Evolutionary conservation across 225 moss, liverwort and hornwort genomes (phyloP), one percentile per base, ranked within the genome.

Genomic region (Ulota crispa): DNA sequence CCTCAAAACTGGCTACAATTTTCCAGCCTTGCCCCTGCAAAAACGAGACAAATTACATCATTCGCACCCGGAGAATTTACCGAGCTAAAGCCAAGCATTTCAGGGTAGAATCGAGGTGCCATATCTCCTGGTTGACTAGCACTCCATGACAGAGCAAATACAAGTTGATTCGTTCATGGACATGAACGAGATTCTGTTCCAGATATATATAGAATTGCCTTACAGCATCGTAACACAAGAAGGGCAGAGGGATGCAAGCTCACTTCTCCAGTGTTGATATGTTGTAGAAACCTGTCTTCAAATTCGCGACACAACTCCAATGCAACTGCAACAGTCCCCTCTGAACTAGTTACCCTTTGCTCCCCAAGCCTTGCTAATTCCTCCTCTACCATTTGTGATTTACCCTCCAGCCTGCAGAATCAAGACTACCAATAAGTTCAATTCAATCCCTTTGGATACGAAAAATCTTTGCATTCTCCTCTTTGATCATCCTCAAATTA

Each of bases 351-450:
- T 63, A 96, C 89, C 83, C 94, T 94, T 90, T 90, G 92, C 78
- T 94, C 95, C 84, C 95, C 95, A 72, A 95, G 88, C 68, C 95
- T 90, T 50, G 91, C 94, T 81, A 95, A 89, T 85, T 96, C 95
- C 28, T 96, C 92, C 84, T 96, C 93, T 50, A 94, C 95, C 78
- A 92, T 73, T 80, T 93, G 94, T 18, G 94, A 77, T 80, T 89
- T 93, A 34, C 95, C 94, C 83, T 94, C 93, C 88, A 96, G 84
- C 76, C 95, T 96, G 91, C 84, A 87, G 66, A 73, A 81, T 70
- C 69, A 81, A 71, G 64, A 56, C 45, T 63, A 64, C 75, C 66
- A 13, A 57, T 53, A 82, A 60, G 68, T 68, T 59, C 34, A 37
- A 53, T 32, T 41, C 14, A 32, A 64, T 41, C 57, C 64, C 70